These are phyloP conservation scores for Mollisia scopiformis DNA, from an alignment of 2,329 filamentous ascomycete genomes.

Conservation along the genomic window DNA sequence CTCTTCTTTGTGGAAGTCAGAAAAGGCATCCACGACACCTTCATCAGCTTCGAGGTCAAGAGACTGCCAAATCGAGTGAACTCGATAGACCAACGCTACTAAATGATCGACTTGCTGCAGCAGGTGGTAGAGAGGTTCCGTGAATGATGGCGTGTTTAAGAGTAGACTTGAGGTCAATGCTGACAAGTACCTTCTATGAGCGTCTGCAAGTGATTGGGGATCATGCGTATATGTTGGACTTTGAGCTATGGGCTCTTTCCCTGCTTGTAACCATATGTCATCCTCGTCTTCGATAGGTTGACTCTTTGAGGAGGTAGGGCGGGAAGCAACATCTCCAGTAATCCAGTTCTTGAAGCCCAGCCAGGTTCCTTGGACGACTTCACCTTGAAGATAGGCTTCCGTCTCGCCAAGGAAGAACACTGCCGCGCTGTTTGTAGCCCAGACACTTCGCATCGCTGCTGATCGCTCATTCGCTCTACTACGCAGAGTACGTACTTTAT, in stretches of 20 bases:
- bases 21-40: constrained; percentile 76
- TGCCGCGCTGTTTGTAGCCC: constrained; percentile 86
- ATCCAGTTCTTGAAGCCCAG: constrained; percentile 80
- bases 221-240: constrained; percentile 58
- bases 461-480: constrained; percentile 65
- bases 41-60: constrained; percentile 82
- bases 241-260: constrained; percentile 21
- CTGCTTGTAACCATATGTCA: constrained; percentile 47
- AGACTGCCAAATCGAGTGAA: constrained; percentile 76
- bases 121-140: constrained; percentile 65
- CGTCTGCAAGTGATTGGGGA: constrained; percentile 80
- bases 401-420: constrained; percentile 90
- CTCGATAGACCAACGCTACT: constrained; percentile 73
- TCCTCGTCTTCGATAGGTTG: constrained; percentile 34
- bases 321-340: constrained; percentile 35
- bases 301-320: constrained; percentile 20
- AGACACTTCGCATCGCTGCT: constrained; percentile 75
- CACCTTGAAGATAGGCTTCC: constrained; percentile 85
- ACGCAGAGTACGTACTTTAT: constrained; percentile 63
- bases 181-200: constrained; percentile 76
- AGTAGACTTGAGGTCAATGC: constrained; percentile 69
- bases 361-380: constrained; percentile 83
- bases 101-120: constrained; percentile 81
- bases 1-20: constrained; percentile 75
- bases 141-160: constrained; percentile 65